Base-by-base conservation (phyloP, 805 yeast genomes). In the Monosporozyma yasuniensis region DNA sequence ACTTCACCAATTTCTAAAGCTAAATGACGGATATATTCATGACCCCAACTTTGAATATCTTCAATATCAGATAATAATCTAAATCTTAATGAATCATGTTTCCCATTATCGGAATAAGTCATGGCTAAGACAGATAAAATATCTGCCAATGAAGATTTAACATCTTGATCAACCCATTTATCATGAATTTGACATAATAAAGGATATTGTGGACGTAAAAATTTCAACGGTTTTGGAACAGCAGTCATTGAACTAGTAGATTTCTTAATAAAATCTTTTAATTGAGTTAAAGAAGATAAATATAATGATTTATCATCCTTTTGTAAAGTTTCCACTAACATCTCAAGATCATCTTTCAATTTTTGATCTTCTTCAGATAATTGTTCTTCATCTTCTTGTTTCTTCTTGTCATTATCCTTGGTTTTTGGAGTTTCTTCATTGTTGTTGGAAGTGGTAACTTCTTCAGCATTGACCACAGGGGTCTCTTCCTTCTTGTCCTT, bases 241-340 rank as follows among this genome's bases (percentile, higher is more conserved):
- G 99, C 99, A 1, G 99, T 93, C 97, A 93, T 93, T 8, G 97
- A 90, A 37, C 96, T 87, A 2, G 99, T 93, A 11, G 97, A 86
- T 49, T 93, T 95, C 56, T 87, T 80, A 60, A 93, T 90, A 59
- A 80, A 80, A 46, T 75, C 78, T 63, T 88, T 89, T 66, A 93
- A 76, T 47, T 82, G 74, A 41, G 75, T 74, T 58, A 93, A 74
- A n/a, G 88, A 77, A 11, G 79, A 70, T 34, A 69, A 69, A 63
- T 87, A 85, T 19, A 79, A 51, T 1, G 58, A 45, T 3, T 55
- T 59, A 12, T 52, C 46, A 22, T n/a, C 42, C 52, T 76, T 73
- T 2, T 78, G 65, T 54, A 93, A 72, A 48, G 87, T 78, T 66
- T 88, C 95, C 10, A 89, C 97, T 37, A 93, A 75, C 74, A 80